These are phyloP conservation scores for Epichloe gansuensis DNA, from an alignment of 2,329 filamentous ascomycete species.

Conservation along the genomic window DNA sequence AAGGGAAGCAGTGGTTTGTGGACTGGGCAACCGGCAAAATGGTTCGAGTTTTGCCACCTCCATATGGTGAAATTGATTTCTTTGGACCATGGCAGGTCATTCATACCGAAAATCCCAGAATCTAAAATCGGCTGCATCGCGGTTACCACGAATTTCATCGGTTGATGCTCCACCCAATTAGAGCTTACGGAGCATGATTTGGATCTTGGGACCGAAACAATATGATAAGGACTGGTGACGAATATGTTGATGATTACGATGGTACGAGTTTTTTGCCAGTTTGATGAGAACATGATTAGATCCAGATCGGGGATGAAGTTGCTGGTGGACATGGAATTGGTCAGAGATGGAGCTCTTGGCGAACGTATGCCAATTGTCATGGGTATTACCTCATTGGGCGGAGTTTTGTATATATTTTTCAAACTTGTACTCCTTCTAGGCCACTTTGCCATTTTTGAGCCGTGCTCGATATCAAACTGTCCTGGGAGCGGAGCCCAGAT, in stretches of 20 bases:
- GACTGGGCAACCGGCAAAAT: constrained; percentile 46
- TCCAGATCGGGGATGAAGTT: neutral
- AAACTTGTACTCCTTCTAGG: neutral
- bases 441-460: neutral
- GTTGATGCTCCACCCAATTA: neutral
- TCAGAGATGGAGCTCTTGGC: neutral
- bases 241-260: neutral
- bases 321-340: neutral
- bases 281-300: neutral
- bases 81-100: constrained; percentile 38
- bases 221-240: neutral
- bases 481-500: neutral
- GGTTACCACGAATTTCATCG: neutral
- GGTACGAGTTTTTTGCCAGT: neutral
- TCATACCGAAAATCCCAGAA: constrained; percentile 34
- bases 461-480: neutral
- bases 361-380: neutral
- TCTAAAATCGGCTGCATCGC: constrained; percentile 18
- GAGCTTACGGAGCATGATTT: neutral
- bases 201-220: neutral
- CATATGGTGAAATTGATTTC: constrained; percentile 38
- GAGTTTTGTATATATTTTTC: constrained; percentile 6
- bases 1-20: constrained; percentile 45
- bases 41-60: constrained; percentile 39
- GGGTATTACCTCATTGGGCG: constrained; percentile 3